Base-by-base conservation (phyloP, 2,329 filamentous ascomycete species). In the Aspergillus brunneoviolaceus region DNA sequence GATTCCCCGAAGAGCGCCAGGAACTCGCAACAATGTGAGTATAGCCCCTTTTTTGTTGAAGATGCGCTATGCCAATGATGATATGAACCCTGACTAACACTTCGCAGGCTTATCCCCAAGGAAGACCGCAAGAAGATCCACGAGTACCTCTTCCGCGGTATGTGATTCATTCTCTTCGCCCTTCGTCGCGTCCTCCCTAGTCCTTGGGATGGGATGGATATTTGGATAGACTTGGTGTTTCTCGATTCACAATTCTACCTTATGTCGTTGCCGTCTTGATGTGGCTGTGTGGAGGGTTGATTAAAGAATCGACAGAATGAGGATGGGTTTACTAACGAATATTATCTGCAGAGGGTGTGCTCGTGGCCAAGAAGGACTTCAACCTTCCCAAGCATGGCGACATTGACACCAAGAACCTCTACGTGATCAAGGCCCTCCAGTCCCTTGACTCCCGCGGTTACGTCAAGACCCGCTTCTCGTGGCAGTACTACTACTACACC, bases 401-500 rank as follows among this genome's bases (percentile, higher is more conserved):
- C 76, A 95, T 98, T 82, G 95, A 97, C 86, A 96, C 92, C 82
- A 96, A 96, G 90, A 99, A 99, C 89, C 91, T 99, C 77, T 98
- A 83, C 82, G 94, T 86, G 81, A 91, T 99, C 88, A 99, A 99
- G 89, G 95, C 95, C 77, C 89, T 88, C 84, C 95, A 99, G 87
- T 99, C 95, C 69, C 89, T 99, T 79, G 96, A 89, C 85, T 97
- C 93, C 74, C 94, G 95, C 81, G 94, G 94, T 80, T 98, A 91
- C 83, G 88, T 99, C 84, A 99, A 99, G 91, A 99, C 95, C 75
- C 95, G 96, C 84, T 99, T 99, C 90, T 96, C 92, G 72, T 96
- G 92, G 92, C 92, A 96, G 85, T 96, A 93, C 88, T 96, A 98
- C 90, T 99, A 99, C 91, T 99, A 99, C 89, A 97, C 95, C 83